Percentiles rank a stretch among this genome's conserved stretches.
phyloP scores from a whole-genome alignment of 352 stramenopile genomes.

The Phytophthora melonis region DNA sequence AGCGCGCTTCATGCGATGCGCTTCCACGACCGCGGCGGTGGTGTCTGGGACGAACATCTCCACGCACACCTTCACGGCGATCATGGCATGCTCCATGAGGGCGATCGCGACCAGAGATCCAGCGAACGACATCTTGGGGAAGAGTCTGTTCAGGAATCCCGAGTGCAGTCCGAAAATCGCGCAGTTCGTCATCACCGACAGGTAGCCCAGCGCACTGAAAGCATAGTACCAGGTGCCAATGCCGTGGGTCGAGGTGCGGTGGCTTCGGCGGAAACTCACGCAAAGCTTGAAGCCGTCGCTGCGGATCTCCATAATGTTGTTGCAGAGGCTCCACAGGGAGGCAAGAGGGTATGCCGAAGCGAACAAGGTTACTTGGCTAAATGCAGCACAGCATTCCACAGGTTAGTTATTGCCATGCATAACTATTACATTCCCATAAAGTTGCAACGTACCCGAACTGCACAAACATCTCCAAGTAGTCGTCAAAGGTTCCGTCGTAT shows the following conservation, averaged over 20 bases:
- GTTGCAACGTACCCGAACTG: conserved; percentile 85
- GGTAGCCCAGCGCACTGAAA: conserved; percentile 91
- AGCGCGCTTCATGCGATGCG: conserved; percentile 73
- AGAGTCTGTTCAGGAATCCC: conserved; percentile 77
- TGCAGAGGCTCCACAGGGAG: conserved; percentile 92
- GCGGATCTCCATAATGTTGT: conserved; percentile 96
- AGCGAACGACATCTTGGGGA: conserved; percentile 70
- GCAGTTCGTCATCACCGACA: conserved; percentile 95
- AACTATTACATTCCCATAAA: not conserved
- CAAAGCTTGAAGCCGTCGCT: conserved; percentile 96
- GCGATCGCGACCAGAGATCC: conserved; percentile 62
- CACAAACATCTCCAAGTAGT: conserved; percentile 96
- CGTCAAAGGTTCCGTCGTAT: conserved; percentile 91
- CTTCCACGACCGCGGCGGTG: conserved; percentile 64
- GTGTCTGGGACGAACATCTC: conserved; percentile 83
- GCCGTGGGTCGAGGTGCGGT: conserved; percentile 69
- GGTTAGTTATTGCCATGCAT: not conserved
- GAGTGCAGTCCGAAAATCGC: conserved; percentile 94
- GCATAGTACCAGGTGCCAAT: conserved; percentile 95
- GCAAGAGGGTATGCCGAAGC: conserved; percentile 94
- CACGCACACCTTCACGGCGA: conserved; percentile 81
- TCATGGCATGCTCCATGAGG: conserved; percentile 84
- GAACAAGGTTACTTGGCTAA: conserved; percentile 94
- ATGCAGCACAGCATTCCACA: conserved; percentile 2
- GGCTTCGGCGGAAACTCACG: conserved; percentile 80